Percentiles rank a stretch among this genome's conserved stretches.
Evolutionary conservation across 2,329 filamentous ascomycete genomes (phyloP).

Genomic region (Samsoniella hepiali): DNA sequence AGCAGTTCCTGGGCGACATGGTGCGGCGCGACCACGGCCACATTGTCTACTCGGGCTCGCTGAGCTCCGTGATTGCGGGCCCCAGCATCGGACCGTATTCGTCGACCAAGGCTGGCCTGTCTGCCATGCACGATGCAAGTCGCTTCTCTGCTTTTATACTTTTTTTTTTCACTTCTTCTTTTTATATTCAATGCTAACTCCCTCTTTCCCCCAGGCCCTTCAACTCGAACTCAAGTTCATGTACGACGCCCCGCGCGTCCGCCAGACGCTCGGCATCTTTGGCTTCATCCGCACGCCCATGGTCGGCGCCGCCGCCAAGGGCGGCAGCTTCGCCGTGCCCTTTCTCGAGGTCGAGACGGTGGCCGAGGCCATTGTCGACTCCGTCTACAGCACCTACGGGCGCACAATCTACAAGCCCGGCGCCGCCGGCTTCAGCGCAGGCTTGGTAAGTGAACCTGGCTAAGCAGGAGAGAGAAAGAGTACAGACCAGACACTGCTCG

Average conservation of each 20-base stretch:
- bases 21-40: slow-evolving; percentile 58
- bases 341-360: slow-evolving; percentile 34
- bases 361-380: slow-evolving; percentile 28
- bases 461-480: neutral
- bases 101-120: slow-evolving; percentile 47
- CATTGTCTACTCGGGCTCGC: slow-evolving; percentile 58
- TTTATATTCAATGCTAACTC: neutral
- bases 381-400: slow-evolving; percentile 31
- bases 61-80: slow-evolving; percentile 52
- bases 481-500: no score
- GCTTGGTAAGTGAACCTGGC: slow-evolving; percentile 27
- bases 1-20: slow-evolving; percentile 61
- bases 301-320: slow-evolving; percentile 25
- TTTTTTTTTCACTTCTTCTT: neutral
- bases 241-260: slow-evolving; percentile 29
- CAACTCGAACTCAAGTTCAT: slow-evolving; percentile 31
- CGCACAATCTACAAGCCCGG: slow-evolving; percentile 31
- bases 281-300: slow-evolving; percentile 33
- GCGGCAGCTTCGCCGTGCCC: slow-evolving; percentile 30
- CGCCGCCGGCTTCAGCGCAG: slow-evolving; percentile 26
- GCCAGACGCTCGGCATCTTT: slow-evolving; percentile 30
- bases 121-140: slow-evolving; percentile 29
- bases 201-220: slow-evolving; percentile 23
- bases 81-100: slow-evolving; percentile 59
- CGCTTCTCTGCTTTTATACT: no score